Base-by-base conservation (phyloP, 352 stramenopile species). In the Phytophthora brassicae region DNA sequence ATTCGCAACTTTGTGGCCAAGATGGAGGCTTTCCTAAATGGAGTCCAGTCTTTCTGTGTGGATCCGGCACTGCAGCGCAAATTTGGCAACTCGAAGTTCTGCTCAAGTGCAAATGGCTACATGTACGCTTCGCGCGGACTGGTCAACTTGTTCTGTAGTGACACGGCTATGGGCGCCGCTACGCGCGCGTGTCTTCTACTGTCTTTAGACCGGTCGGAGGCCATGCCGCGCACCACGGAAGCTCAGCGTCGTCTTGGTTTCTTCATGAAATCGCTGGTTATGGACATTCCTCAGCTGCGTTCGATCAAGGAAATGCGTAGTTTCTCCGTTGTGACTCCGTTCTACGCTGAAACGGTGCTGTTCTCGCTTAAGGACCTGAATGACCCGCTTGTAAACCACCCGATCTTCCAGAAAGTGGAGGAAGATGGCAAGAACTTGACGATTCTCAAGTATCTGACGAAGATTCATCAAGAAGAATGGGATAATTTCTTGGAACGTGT, bases 1-100 rank as follows among this genome's bases (percentile, higher is more conserved):
- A 90, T 91, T 24, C 86, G 86, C 50, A 94, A 93, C 77, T 94
- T 94, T 77, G 86, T 94, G n/a, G 75, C 58, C 38, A 93, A 94
- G 73, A 94, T 91, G 84, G 86, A 94, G 33, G 65, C 66, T 1
- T 86, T 95, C 50, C 49, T 95, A 19, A 88, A 76, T 35, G 66
- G 62, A 3, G 62, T 95, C 2, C 82, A 88, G 47, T 61, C 61
- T 19, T 95, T 95, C 58, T 92, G 81, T 47, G 56, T 79, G 24
- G 84, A 90, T 49, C 81, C 77, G 13, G 72, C 64, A 22, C 33
- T 90, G 41, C 76, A 83, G 58, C 71, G 71, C 58, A 92, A 92
- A 66, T 93, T 94, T 44, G 64, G 55, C 19, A 91, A 88, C 72
- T 73, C 84, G 13, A 93, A 92, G 60, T 91, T 91, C 50, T 87